Base-by-base conservation (phyloP, 768 basidiomycete species). In the Serendipita sp. region DNA sequence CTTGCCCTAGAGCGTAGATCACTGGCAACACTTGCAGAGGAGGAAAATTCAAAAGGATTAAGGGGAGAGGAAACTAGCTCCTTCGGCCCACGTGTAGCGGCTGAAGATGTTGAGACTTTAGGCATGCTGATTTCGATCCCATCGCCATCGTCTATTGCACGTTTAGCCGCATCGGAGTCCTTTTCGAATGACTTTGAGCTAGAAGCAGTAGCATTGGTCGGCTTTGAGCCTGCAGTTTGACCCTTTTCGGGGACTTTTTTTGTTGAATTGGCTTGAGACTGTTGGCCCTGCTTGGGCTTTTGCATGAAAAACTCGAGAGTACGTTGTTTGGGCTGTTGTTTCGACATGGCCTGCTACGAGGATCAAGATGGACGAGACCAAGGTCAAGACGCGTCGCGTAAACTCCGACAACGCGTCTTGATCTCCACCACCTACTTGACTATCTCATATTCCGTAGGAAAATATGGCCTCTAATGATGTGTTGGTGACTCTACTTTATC, bases 281-380 rank as follows among this genome's bases (percentile, higher is more conserved):
- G 28, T 60, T 60, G 56, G 16, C 56, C 56, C 36, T 60, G 56
- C 34, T 60, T 60, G 23, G 56, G 56, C 34, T 60, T 60, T 60
- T 23, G 16, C 28, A 60, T 5, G 56, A 60, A 60, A 35, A 60
- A 60, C 28, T 60, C 56, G 36, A 60, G 56, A n/a, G 56, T 60
- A 10, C 56, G 56, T 60, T 60, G 56, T 32, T 60, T 60, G 10
- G 56, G 56, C 30, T 38, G 30, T 60, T 60, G 56, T 32, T 60
- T 60, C 30, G 56, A 60, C 56, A 60, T 60, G 23, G 28, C 36
- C 8, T 5, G 13, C 13, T 13, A 41, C 41, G 7, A 41, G 41
- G 5, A 41, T 5, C 7, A 41, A 41, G 11, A 10, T 30, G 56
- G 56, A 51, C n/a, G 34, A 28, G 56, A 30, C 34, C 30, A 60